Evolutionary conservation across 23 red algal genomes (phyloP), one percentile per base, ranked within the genome.

Genomic region (Gracilaria caudata): DNA sequence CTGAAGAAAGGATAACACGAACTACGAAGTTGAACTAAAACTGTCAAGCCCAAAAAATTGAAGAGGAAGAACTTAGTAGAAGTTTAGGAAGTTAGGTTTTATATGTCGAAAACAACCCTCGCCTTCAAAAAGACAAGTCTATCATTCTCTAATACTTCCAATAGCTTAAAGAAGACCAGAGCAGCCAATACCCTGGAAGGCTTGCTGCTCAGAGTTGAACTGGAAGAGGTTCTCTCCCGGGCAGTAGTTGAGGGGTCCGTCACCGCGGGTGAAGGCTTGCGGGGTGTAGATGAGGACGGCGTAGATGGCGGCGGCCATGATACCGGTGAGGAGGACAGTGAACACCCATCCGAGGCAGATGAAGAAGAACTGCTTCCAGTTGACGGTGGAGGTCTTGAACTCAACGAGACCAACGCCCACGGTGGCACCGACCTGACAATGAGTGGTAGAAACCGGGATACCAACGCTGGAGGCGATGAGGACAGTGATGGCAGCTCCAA

Each of bases 381-480:
- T 90, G 68, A 95, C 93, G 51, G 93, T 90, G 68, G 81, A 78
- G 21, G 36, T 39, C 85, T 90, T 90, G 54, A 84, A 77, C 61
- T 95, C 93, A 36, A 79, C 93, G 14, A 95, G 47, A 38, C 93
- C 93, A 20, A 95, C 93, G 26, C 93, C 93, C 84, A 95, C 84
- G 9, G 93, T 95, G 12, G 93, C 84, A 21, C 93, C 93, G 7
- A 95, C 93, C 38, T 95, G 90, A 53, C 90, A 98, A 80, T 99
- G 97, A 12, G 97, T 99, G n/a, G 97, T 99, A 25, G 84, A 91
- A 11, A 99, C 94, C 11, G 97, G 97, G 37, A 99, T 45, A 32
- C 97, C 97, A 41, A 99, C 57, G 17, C 68, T 78, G 30, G 93
- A 92, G 5, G 97, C 97, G 30, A 99, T 92, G 38, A 99, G 66